These are phyloP conservation scores for Iberis pinnata DNA, from an alignment of 345 rosid species.

Conservation along the genomic window DNA sequence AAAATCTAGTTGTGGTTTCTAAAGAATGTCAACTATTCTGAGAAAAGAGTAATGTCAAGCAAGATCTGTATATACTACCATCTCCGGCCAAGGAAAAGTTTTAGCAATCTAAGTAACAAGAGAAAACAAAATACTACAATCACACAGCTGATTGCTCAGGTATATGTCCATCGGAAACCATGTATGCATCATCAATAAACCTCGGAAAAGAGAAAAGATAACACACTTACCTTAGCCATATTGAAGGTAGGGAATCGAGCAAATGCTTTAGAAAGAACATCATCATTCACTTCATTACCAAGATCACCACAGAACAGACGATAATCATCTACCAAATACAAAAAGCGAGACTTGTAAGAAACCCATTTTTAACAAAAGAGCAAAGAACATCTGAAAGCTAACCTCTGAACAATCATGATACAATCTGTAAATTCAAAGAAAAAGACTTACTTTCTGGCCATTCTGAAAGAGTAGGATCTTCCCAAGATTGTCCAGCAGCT, in stretches of 20 bases:
- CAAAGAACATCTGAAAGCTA: not conserved
- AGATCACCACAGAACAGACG: slow-evolving; percentile 97
- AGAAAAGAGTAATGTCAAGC: no score
- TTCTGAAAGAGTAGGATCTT: slow-evolving; percentile 91
- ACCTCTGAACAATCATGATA: slow-evolving; percentile 1
- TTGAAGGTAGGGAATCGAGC: slow-evolving; percentile 90
- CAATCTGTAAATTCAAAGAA: slow-evolving; percentile 7
- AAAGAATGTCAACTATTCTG: not conserved
- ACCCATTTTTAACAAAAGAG: not conserved
- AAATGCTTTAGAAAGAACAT: slow-evolving; percentile 95
- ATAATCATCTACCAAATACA: slow-evolving; percentile 64
- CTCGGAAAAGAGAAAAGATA: slow-evolving; percentile 13
- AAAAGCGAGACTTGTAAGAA: slow-evolving; percentile 2
- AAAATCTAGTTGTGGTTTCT: not conserved
- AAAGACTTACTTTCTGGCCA: slow-evolving; percentile 89
- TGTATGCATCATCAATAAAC: not conserved
- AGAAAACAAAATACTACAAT: no score
- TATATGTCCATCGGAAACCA: slow-evolving; percentile 5
- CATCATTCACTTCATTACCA: slow-evolving; percentile 99
- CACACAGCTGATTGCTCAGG: no score
- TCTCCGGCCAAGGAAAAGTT: not conserved
- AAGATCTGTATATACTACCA: slow-evolving; percentile 4
- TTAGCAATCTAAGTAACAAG: slow-evolving; percentile 28
- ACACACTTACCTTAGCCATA: slow-evolving; percentile 71
- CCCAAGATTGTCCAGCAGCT: slow-evolving; percentile 96